These are phyloP conservation scores for Eucalyptus urophylla DNA, from an alignment of 345 rosid species.

Conservation along the genomic window DNA sequence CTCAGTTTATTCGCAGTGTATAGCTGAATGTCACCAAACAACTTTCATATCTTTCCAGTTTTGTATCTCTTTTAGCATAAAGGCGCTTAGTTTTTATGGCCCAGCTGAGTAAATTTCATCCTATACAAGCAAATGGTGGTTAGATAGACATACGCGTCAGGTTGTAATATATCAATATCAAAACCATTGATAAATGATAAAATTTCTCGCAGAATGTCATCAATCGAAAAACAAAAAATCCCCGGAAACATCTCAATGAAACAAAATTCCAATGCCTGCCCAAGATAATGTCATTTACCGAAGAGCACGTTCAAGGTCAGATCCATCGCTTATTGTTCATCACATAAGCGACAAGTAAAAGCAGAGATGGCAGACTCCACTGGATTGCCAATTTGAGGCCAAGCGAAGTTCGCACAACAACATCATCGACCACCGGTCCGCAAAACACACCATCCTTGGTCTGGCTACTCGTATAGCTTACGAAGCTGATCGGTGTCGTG, in stretches of 20 bases:
- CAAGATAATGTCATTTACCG: background rate
- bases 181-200: background rate
- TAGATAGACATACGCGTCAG: background rate
- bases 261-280: background rate
- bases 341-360: background rate
- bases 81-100: background rate
- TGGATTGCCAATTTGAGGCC: constrained; percentile 9
- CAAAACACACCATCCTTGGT: constrained; percentile 36
- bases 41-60: background rate
- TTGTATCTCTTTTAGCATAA: background rate
- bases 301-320: background rate
- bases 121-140: background rate
- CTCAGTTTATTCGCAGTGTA: background rate
- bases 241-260: background rate
- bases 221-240: background rate
- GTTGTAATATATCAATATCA: background rate
- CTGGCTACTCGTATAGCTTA: constrained; percentile 22
- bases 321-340: background rate
- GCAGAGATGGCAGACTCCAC: constrained; percentile 1
- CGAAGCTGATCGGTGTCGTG: constrained; percentile 25
- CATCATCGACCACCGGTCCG: constrained; percentile 55
- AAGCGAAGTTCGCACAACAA: constrained; percentile 20
- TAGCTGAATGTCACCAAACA: background rate
- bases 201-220: background rate
- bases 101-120: background rate